Conservation (phyloP, 441 rosid genomes). For the Oxalis stricta region DNA sequence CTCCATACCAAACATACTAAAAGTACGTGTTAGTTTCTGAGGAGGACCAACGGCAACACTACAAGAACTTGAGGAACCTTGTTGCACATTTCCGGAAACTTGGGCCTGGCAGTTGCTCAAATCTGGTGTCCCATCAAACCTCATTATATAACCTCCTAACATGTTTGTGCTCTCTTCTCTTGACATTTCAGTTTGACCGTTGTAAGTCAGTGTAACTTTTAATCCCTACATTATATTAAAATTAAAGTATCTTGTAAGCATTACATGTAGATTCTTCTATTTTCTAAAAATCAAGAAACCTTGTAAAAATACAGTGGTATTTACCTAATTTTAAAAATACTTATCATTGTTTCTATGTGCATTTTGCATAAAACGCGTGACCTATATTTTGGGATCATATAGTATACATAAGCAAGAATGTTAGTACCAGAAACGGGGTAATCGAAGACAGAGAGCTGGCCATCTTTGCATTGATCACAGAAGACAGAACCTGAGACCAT, state of each 20-base stretch:
- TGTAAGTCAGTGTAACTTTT: constrained; percentile 45
- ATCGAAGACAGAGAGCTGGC: constrained; percentile 54
- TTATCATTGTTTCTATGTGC: too few relatives aligned
- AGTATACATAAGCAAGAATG: background rate
- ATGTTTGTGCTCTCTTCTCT: constrained; percentile 58
- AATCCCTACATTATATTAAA: constrained; percentile 30
- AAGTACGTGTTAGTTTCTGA: constrained; percentile 35
- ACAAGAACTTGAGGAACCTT: constrained; percentile 33
- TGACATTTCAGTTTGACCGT: constrained; percentile 44
- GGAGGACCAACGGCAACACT: constrained; percentile 49
- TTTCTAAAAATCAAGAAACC: too few relatives aligned
- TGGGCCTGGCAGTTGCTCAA: constrained; percentile 61
- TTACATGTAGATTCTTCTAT: too few relatives aligned
- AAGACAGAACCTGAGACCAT: constrained; percentile 60
- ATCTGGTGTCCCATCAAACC: constrained; percentile 64
- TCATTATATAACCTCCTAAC: constrained; percentile 62
- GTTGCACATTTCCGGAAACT: constrained; percentile 28
- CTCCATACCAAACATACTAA: constrained; percentile 44
- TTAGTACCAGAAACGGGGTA: constrained; percentile 66
- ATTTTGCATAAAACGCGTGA: too few relatives aligned
- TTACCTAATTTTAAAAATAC: too few relatives aligned
- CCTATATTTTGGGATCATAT: background rate
- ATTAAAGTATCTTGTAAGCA: too few relatives aligned
- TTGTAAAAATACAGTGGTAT: too few relatives aligned
- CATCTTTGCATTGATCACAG: constrained; percentile 93